phyloP scores from a whole-genome alignment of 768 basidiomycete genomes.

The Holtermannia corniformis region DNA sequence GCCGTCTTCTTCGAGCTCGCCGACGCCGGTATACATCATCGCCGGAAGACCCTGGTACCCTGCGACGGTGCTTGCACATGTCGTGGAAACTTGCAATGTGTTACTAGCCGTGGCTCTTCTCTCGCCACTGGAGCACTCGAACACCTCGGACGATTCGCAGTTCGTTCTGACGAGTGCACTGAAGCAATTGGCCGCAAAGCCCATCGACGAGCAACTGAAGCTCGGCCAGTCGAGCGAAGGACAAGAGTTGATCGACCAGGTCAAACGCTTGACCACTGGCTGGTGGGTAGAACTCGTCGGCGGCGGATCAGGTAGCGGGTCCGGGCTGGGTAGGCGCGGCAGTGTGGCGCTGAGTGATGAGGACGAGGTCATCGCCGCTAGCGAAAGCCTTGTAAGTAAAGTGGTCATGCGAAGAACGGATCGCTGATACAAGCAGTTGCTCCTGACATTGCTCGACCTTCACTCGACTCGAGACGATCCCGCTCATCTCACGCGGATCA shows the following conservation, averaged over 20 bases:
- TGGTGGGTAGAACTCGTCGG: not conserved
- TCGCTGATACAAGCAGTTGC: conserved; percentile 7
- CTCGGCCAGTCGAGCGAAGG: conserved; percentile 4
- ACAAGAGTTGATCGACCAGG: not conserved
- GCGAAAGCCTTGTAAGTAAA: conserved; percentile 26
- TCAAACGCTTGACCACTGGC: not conserved
- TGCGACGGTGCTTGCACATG: conserved; percentile 16
- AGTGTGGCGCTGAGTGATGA: conserved; percentile 19
- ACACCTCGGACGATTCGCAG: no score
- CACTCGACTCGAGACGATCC: conserved; percentile 14
- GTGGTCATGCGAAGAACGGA: conserved; percentile 14
- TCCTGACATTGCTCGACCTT: conserved; percentile 28
- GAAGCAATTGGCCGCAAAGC: no score
- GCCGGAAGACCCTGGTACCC: conserved; percentile 22
- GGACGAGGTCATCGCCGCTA: conserved; percentile 23
- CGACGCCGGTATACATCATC: conserved; percentile 3
- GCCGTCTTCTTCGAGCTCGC: conserved; percentile 1
- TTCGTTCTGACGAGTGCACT: no score
- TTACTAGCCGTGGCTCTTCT: conserved; percentile 19
- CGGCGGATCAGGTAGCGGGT: conserved; percentile 4
- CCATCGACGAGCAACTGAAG: no score
- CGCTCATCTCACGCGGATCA: conserved; percentile 51
- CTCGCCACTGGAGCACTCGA: conserved; percentile 1
- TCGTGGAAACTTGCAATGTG: conserved; percentile 21
- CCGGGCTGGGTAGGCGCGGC: conserved; percentile 5